Evolutionary conservation across 768 basidiomycete genomes (phyloP).

Genomic region (Mycena latifolia): DNA sequence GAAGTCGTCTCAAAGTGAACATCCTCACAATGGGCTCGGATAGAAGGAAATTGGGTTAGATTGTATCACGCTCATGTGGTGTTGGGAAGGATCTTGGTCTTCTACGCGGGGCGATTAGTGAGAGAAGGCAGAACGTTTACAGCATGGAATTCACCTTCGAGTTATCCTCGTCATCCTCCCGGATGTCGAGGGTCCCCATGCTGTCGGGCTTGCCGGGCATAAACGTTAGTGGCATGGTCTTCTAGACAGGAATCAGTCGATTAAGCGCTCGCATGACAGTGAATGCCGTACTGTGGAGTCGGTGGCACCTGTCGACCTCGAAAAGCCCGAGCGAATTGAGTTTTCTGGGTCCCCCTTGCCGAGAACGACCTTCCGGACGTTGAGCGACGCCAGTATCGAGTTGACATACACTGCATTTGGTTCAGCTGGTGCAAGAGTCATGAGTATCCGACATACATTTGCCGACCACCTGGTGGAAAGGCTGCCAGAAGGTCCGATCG

Average conservation of each 20-base stretch:
- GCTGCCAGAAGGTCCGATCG: slow-evolving; percentile 20
- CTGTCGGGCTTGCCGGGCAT: neutral
- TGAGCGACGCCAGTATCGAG: slow-evolving; percentile 24
- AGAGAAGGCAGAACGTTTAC: too few species aligned
- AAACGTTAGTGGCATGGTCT: slow-evolving; percentile 12
- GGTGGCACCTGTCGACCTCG: neutral
- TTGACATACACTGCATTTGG: slow-evolving; percentile 23
- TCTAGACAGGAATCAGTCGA: neutral
- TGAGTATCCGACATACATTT: slow-evolving; percentile 13
- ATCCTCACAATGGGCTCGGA: too few species aligned
- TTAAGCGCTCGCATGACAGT: neutral
- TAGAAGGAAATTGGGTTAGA: too few species aligned
- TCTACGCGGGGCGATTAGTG: too few species aligned
- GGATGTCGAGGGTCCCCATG: neutral
- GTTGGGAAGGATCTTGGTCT: too few species aligned
- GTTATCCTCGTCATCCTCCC: neutral
- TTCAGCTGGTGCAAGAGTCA: neutral
- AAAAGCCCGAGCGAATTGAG: neutral
- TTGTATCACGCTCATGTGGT: too few species aligned
- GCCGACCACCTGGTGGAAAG: slow-evolving; percentile 27
- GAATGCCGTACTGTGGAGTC: slow-evolving; percentile 16
- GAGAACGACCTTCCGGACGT: slow-evolving; percentile 11
- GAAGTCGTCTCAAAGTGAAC: too few species aligned
- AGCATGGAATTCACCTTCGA: too few species aligned
- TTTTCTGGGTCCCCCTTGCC: slow-evolving; percentile 17